Percentiles rank a stretch among this genome's conserved stretches.
These are phyloP conservation scores for Przewalskia tangutica DNA, from an alignment of 257 asterid genomes.

Conservation along the genomic window DNA sequence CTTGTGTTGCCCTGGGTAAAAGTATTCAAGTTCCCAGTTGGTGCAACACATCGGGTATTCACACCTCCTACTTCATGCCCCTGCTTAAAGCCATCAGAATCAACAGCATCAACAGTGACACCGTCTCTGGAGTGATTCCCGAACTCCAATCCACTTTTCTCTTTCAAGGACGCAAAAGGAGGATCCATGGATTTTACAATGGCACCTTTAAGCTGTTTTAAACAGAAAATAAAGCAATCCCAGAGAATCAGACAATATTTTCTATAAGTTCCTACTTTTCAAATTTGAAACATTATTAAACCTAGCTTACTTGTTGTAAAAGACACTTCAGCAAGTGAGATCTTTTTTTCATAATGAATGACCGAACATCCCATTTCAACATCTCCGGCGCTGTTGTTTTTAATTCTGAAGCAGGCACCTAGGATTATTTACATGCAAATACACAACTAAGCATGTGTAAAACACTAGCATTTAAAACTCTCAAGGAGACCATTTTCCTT, in stretches of 20 bases:
- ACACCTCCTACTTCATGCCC: slow-evolving; percentile 6
- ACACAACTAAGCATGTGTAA: slow-evolving; percentile 3
- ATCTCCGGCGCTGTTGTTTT: slow-evolving; percentile 26
- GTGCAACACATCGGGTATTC: slow-evolving; percentile 3
- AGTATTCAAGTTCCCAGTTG: slow-evolving; percentile 8
- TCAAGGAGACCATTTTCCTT: neutral
- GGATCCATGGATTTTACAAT: slow-evolving; percentile 33
- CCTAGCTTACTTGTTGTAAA: slow-evolving; percentile 33
- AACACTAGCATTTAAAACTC: neutral
- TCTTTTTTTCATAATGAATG: slow-evolving; percentile 44
- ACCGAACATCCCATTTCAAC: slow-evolving; percentile 43
- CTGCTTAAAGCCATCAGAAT: slow-evolving; percentile 8
- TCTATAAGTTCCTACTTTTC: neutral
- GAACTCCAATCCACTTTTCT: slow-evolving; percentile 38
- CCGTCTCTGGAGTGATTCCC: slow-evolving; percentile 18
- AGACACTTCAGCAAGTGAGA: slow-evolving; percentile 17
- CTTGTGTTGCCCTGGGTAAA: slow-evolving; percentile 7
- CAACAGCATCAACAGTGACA: slow-evolving; percentile 14
- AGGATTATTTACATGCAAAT: slow-evolving; percentile 8
- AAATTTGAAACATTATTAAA: neutral
- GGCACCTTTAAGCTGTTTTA: slow-evolving; percentile 44
- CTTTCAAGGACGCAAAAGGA: slow-evolving; percentile 37
- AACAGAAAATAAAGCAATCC: slow-evolving; percentile 6
- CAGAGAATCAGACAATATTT: neutral
- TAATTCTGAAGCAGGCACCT: slow-evolving; percentile 26